phyloP scores from a whole-genome alignment of 768 basidiomycete species.

The Panaeolus cyanescens region DNA sequence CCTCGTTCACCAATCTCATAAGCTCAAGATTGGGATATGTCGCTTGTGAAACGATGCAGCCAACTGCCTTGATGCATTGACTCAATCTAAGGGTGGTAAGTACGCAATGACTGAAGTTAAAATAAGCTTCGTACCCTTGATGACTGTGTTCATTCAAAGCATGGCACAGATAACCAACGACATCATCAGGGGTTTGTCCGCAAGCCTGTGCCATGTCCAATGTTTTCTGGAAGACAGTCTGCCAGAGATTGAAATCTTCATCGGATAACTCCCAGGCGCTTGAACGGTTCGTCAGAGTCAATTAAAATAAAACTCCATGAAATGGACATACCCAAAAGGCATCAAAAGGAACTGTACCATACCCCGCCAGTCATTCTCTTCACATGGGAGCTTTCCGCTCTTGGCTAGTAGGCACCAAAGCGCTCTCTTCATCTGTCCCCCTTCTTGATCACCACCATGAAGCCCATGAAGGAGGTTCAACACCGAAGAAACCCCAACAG shows the following conservation, averaged over 20 bases:
- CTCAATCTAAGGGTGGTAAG: not conserved
- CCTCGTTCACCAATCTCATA: slow-evolving; percentile 10
- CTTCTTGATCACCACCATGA: slow-evolving; percentile 25
- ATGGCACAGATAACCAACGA: slow-evolving; percentile 8
- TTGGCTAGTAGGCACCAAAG: slow-evolving; percentile 50
- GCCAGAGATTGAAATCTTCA: slow-evolving; percentile 45
- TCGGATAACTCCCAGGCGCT: slow-evolving; percentile 50
- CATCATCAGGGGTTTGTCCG: slow-evolving; percentile 14
- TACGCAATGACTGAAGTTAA: not conserved
- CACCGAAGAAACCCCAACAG: slow-evolving; percentile 39
- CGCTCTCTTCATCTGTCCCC: slow-evolving; percentile 37
- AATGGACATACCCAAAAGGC: slow-evolving; percentile 46
- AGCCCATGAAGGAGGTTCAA: slow-evolving; percentile 32
- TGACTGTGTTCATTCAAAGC: not conserved
- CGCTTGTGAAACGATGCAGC: not conserved
- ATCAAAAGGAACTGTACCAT: slow-evolving; percentile 45
- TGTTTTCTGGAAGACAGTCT: slow-evolving; percentile 31
- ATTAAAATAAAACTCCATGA: not conserved
- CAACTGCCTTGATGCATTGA: not conserved
- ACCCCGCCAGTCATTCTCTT: slow-evolving; percentile 37
- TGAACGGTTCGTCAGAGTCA: slow-evolving; percentile 4
- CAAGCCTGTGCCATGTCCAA: slow-evolving; percentile 22
- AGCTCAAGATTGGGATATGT: slow-evolving; percentile 3
- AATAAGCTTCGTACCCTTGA: not conserved
- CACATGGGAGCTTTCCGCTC: slow-evolving; percentile 17